Percentiles rank a stretch among this genome's conserved stretches.
These are phyloP conservation scores for Sporothrix euskadiensis DNA, from an alignment of 2,329 filamentous ascomycete species.

Conservation along the genomic window DNA sequence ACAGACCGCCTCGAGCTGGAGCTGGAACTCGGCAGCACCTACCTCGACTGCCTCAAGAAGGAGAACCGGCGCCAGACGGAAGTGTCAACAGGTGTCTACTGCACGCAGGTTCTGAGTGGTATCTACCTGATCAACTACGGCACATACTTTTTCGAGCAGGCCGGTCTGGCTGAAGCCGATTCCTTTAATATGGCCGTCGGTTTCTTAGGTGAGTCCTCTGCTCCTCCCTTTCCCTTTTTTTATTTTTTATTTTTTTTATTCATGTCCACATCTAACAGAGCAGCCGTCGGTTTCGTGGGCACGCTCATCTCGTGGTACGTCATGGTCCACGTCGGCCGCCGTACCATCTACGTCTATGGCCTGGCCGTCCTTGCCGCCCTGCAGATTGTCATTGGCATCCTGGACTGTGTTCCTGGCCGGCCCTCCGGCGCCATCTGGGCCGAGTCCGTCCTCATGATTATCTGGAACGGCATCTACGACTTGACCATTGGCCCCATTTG, in stretches of 20 bases:
- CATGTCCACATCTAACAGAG: not conserved
- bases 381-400: conserved; percentile 51
- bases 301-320: conserved; percentile 57
- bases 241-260: no score
- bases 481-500: conserved; percentile 52
- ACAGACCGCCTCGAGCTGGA: conserved; percentile 60
- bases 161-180: conserved; percentile 49
- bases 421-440: conserved; percentile 45
- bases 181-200: conserved; percentile 59
- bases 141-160: conserved; percentile 61
- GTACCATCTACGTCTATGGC: conserved; percentile 52
- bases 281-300: conserved; percentile 52
- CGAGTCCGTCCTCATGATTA: conserved; percentile 52
- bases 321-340: conserved; percentile 52
- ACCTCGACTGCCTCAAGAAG: conserved; percentile 53
- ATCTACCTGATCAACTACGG: conserved; percentile 66
- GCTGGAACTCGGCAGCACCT: conserved; percentile 52
- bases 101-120: conserved; percentile 64
- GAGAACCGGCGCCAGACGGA: conserved; percentile 55
- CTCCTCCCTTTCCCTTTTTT: not conserved
- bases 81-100: conserved; percentile 61
- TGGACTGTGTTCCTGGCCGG: conserved; percentile 47
- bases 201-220: conserved; percentile 42
- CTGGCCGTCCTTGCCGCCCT: conserved; percentile 47
- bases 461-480: conserved; percentile 56